phyloP scores from a whole-genome alignment of 2,329 filamentous ascomycete species.

The Apiospora hydei region DNA sequence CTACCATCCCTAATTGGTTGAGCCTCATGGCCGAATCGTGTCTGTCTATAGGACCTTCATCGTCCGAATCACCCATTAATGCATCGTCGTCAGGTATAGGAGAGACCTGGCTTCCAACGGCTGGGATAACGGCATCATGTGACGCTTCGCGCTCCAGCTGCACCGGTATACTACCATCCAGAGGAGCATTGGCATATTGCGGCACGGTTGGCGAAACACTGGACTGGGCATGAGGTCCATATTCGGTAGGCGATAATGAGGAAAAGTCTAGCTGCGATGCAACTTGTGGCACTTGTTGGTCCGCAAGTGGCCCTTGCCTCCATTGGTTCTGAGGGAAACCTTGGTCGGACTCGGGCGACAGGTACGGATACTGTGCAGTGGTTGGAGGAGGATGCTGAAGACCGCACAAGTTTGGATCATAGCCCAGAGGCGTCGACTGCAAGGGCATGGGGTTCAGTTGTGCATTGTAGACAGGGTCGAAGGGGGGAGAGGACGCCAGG shows the following conservation, averaged over 20 bases:
- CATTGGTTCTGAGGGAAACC: conserved; percentile 38
- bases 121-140: not conserved
- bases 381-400: conserved; percentile 32
- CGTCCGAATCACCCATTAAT: conserved; percentile 67
- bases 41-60: conserved; percentile 56
- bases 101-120: conserved; percentile 3
- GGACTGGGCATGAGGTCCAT: not conserved
- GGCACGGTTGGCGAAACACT: conserved; percentile 29
- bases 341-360: conserved; percentile 40
- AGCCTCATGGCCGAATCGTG: conserved; percentile 46
- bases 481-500: conserved; percentile 40
- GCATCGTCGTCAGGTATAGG: conserved; percentile 64
- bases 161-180: not conserved
- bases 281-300: conserved; percentile 5
- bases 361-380: conserved; percentile 40
- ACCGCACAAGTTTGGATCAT: conserved; percentile 35
- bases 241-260: conserved; percentile 32
- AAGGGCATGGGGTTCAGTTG: not conserved
- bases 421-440: conserved; percentile 35
- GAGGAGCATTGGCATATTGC: conserved; percentile 28
- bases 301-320: conserved; percentile 30
- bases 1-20: conserved; percentile 49
- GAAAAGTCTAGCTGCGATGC: conserved; percentile 34
- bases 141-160: not conserved
- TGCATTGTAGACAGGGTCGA: conserved; percentile 31